Percentiles rank a stretch among this genome's conserved stretches.
phyloP scores from a whole-genome alignment of 1,284 basidiomycete species.

The Tilletia indica region DNA sequence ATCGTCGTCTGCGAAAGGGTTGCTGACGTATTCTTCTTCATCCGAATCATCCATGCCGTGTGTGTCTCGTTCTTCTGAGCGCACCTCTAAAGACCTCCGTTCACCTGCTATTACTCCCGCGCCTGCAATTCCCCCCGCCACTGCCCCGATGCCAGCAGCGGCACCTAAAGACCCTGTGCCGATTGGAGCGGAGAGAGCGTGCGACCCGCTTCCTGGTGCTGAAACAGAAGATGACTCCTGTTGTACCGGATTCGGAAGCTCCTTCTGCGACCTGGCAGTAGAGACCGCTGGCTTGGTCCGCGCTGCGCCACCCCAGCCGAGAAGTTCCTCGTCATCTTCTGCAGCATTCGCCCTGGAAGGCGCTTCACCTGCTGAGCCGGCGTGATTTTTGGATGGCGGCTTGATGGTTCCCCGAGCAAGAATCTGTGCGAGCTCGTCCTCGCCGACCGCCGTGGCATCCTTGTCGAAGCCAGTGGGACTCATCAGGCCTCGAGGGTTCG shows the following conservation, averaged over 20 bases:
- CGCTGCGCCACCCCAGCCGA: slow-evolving; percentile 10
- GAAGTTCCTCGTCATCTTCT: slow-evolving; percentile 20
- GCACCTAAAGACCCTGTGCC: background rate
- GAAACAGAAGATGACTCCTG: background rate
- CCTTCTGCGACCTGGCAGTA: slow-evolving; percentile 7
- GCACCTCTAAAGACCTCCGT: slow-evolving; percentile 7
- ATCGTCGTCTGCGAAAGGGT: slow-evolving; percentile 48
- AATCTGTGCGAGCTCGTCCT: slow-evolving; percentile 48
- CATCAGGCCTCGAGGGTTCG: slow-evolving; percentile 24
- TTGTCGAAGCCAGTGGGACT: slow-evolving; percentile 24
- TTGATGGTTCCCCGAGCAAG: slow-evolving; percentile 30
- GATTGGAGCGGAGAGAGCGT: slow-evolving; percentile 13
- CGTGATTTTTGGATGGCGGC: slow-evolving; percentile 11
- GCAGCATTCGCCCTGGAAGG: background rate
- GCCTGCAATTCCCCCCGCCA: slow-evolving; percentile 13
- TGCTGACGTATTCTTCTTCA: slow-evolving; percentile 46
- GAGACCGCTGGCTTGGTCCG: slow-evolving; percentile 6
- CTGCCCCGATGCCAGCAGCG: slow-evolving; percentile 18
- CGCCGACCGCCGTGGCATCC: slow-evolving; percentile 40
- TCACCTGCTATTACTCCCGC: slow-evolving; percentile 15
- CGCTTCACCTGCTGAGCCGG: background rate
- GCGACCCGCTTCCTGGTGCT: slow-evolving; percentile 1
- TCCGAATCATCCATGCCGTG: slow-evolving; percentile 34
- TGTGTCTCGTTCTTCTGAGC: slow-evolving; percentile 16
- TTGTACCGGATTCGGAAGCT: slow-evolving; percentile 8